These are phyloP conservation scores for Spergularia azorica DNA, from an alignment of 179 eudicot species.

Conservation along the genomic window DNA sequence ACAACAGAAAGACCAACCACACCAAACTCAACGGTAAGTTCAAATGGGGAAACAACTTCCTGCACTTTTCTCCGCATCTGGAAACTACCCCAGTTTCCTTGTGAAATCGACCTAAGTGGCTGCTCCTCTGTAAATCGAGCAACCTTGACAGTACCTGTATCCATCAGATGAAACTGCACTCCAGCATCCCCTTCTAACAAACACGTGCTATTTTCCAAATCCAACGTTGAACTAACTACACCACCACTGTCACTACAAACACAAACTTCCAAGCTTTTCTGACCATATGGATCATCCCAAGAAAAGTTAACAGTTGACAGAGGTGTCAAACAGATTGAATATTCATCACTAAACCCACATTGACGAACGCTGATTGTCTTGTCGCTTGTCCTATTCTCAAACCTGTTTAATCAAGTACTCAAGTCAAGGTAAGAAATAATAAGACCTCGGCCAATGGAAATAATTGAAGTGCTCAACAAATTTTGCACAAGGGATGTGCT, in stretches of 20 bases:
- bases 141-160: constrained; percentile 63
- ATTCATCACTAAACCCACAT: constrained; percentile 75
- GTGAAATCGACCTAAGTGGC: constrained; percentile 35
- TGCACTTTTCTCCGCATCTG: constrained; percentile 49
- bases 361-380: constrained; percentile 71
- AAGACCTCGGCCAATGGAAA: background rate
- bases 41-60: constrained; percentile 63
- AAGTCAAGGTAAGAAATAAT: constrained; percentile 4
- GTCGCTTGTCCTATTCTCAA: constrained; percentile 79
- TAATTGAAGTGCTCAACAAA: constrained; percentile 5
- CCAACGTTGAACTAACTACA: constrained; percentile 40
- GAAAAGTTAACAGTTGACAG: constrained; percentile 73
- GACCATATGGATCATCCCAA: constrained; percentile 93
- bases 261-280: constrained; percentile 59
- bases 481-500: constrained; percentile 7
- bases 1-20: constrained; percentile 81
- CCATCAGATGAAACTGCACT: constrained; percentile 57
- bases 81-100: constrained; percentile 47
- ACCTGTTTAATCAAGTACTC: constrained; percentile 36
- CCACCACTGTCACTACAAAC: constrained; percentile 34
- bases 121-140: constrained; percentile 62
- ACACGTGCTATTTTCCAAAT: constrained; percentile 55
- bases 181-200: constrained; percentile 48
- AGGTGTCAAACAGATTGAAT: constrained; percentile 66
- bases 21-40: constrained; percentile 84